Conservation (phyloP, 306 rosid species). For the Phaseolus lunatus region DNA sequence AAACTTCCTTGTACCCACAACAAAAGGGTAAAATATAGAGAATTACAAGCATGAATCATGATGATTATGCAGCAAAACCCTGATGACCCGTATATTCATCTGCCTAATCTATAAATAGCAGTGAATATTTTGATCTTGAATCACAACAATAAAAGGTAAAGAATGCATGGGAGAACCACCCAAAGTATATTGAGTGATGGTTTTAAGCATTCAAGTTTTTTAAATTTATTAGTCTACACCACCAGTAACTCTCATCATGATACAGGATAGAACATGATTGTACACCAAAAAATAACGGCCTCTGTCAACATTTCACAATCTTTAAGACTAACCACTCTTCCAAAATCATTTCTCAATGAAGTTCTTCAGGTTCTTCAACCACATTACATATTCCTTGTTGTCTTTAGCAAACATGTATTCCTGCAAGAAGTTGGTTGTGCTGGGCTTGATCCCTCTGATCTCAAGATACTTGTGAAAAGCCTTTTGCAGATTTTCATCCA, state of each 20-base stretch:
- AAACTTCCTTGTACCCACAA: not conserved
- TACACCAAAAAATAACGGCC: conserved; percentile 30
- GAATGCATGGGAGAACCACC: not conserved
- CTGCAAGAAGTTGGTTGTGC: conserved; percentile 65
- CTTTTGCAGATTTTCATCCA: conserved; percentile 88
- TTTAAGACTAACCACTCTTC: not conserved
- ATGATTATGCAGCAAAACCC: not conserved
- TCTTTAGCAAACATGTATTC: conserved; percentile 79
- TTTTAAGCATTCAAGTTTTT: conserved; percentile 20
- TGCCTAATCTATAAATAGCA: not conserved
- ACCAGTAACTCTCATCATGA: conserved; percentile 29
- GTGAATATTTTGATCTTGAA: not conserved
- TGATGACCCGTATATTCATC: not conserved
- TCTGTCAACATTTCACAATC: conserved; percentile 21
- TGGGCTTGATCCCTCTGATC: conserved; percentile 69
- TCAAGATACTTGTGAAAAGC: conserved; percentile 84
- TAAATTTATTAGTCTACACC: conserved; percentile 25
- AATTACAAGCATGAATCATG: not conserved
- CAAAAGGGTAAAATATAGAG: not conserved
- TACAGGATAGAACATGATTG: conserved; percentile 22
- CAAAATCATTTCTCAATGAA: conserved; percentile 67
- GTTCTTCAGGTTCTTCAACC: conserved; percentile 85
- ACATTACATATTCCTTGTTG: conserved; percentile 65
- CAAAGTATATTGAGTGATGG: conserved; percentile 3
- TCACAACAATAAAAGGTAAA: conserved; percentile 7